Evolutionary conservation across 345 rosid genomes (phyloP).

Genomic region (Lepidium sativum): DNA sequence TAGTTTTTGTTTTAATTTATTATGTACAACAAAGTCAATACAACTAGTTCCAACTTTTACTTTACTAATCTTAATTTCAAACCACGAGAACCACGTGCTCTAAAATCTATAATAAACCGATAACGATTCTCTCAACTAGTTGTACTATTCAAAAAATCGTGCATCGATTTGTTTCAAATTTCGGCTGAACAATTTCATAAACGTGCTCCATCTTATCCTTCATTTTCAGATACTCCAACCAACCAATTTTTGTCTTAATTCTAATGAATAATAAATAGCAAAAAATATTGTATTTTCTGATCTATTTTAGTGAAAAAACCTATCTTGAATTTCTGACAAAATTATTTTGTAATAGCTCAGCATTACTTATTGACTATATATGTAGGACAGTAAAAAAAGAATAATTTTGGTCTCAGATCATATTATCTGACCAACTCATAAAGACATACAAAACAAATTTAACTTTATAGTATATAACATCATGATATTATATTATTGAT

Average conservation of each 20-base stretch:
- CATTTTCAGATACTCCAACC: background rate
- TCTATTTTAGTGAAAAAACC: no score
- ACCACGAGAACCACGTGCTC: conserved; percentile 22
- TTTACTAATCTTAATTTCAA: background rate
- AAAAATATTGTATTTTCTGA: no score
- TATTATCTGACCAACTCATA: background rate
- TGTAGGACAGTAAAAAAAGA: no score
- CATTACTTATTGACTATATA: no score
- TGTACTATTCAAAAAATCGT: background rate
- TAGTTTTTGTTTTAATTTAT: no score
- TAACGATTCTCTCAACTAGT: background rate
- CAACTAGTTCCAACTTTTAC: background rate
- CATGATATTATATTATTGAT: background rate
- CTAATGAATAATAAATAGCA: no score
- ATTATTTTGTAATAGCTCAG: no score
- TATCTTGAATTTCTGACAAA: no score
- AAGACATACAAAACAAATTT: background rate
- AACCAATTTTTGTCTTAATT: background rate
- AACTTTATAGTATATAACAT: background rate
- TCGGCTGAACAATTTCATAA: conserved; percentile 6
- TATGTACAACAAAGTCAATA: background rate
- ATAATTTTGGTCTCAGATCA: background rate
- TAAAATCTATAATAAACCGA: background rate
- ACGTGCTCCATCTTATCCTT: conserved; percentile 11
- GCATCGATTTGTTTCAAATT: conserved; percentile 1